Evolutionary conservation across 441 rosid genomes (phyloP).

Genomic region (Euphorbia celastroides): DNA sequence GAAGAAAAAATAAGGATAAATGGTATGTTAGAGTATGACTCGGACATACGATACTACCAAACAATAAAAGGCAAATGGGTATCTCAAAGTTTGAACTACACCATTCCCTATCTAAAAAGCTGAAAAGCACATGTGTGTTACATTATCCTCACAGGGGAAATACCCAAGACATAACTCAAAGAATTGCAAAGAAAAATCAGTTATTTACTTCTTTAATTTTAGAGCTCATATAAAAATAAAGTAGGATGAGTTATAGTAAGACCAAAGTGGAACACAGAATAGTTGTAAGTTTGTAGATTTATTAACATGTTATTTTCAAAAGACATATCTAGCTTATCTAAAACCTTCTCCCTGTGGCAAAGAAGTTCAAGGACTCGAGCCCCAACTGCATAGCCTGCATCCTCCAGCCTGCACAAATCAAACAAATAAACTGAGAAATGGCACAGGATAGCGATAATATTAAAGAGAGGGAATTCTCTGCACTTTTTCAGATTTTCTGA

Average conservation of each 20-base stretch:
- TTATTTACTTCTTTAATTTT: background rate
- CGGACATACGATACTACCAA: background rate
- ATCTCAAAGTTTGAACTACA: background rate
- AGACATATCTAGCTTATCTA: background rate
- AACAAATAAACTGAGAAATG: slow-evolving; percentile 15
- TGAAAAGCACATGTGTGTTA: background rate
- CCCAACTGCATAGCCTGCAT: slow-evolving; percentile 93
- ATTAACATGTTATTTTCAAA: background rate
- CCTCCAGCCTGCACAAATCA: slow-evolving; percentile 63
- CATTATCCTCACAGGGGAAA: background rate
- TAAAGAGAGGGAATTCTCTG: background rate
- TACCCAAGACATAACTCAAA: background rate
- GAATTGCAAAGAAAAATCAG: background rate
- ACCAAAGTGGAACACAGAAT: background rate
- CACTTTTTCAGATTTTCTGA: background rate
- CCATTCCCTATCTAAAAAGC: background rate
- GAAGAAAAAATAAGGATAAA: background rate
- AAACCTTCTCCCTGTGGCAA: slow-evolving; percentile 86
- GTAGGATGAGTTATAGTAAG: background rate
- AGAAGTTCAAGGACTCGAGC: slow-evolving; percentile 90
- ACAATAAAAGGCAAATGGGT: background rate
- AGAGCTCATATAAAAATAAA: background rate
- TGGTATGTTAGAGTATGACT: too few species aligned
- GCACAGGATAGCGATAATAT: background rate
- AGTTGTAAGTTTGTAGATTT: background rate